Evolutionary conservation across 2,329 filamentous ascomycete species (phyloP), one percentile per base, ranked within the genome.

Genomic region (Penicillium sp.): DNA sequence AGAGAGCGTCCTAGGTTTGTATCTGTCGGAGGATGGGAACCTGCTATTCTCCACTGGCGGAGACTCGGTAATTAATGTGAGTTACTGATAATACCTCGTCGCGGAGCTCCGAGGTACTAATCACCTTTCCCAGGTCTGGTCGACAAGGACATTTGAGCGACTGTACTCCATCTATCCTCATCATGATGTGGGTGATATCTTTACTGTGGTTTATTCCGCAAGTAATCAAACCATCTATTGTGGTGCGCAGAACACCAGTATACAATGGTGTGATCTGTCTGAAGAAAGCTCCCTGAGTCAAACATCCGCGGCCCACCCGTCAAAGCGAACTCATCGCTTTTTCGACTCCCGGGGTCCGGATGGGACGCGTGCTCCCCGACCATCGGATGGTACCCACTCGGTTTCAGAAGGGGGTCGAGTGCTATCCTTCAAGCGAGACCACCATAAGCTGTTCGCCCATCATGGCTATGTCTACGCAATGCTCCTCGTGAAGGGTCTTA

Each of bases 381-480:
- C 89, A 29, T 72, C 77, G 75, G 70, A 82, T 70, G 70, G 75
- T 23, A 68, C 73, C 26, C 79, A 76, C 27, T 72, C 73, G 22
- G 75, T 82, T 60, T 79, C 79, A 2, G 75, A 78, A 40, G 85
- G 85, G 42, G 86, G 86, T 1, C 82, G 86, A 31, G 82, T 89
- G 1, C 77, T 97, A 6, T 91, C 96, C 69, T 92, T 97, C 56
- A 88, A 90, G 67, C 85, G 86, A 48, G 84, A 89, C 22, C 88
- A 92, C 53, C 89, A 96, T 54, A 84, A 82, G 54, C 89, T 94
- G 66, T 99, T 96, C 75, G 92, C 94, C 1, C 94, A 99, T 72
- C 93, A 88, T 72, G 94, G 95, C 43, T 97, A 97, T 70, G 87
- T 99, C 0, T 97, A 97, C 73, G 95, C 92, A 73, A 97, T 97